These are phyloP conservation scores for Ormosia semicastrata DNA, from an alignment of 306 rosid genomes.

Conservation along the genomic window DNA sequence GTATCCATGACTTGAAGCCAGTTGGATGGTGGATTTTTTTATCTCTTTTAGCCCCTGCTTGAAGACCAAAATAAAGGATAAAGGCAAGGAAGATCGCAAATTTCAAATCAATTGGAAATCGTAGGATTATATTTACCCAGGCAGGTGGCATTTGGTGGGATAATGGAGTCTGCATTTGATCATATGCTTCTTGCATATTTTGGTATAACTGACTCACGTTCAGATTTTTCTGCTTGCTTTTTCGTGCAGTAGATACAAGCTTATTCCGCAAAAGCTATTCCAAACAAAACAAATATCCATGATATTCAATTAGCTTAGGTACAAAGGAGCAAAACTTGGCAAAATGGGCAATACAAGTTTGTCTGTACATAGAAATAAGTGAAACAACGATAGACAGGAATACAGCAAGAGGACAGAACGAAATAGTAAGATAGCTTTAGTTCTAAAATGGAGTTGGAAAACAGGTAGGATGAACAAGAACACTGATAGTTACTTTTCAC, in stretches of 20 bases:
- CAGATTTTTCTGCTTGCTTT: constrained; percentile 62
- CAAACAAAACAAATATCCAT: constrained; percentile 31
- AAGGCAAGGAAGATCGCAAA: not conserved
- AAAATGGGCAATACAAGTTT: not conserved
- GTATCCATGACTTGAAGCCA: constrained; percentile 74
- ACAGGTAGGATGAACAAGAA: not conserved
- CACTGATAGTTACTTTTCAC: not conserved
- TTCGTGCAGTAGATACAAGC: constrained; percentile 76
- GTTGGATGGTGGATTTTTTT: constrained; percentile 78
- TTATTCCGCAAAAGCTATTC: constrained; percentile 77
- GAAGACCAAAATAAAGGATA: constrained; percentile 20
- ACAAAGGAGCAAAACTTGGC: not conserved
- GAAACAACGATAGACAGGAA: not conserved
- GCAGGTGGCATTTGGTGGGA: constrained; percentile 77
- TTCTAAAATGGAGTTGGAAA: not conserved
- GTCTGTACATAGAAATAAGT: not conserved
- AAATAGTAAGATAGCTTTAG: not conserved
- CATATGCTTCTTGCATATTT: constrained; percentile 82
- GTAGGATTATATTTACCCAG: constrained; percentile 51
- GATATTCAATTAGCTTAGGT: not conserved
- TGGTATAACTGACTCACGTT: constrained; percentile 79
- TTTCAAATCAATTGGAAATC: constrained; percentile 20
- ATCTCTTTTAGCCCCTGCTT: constrained; percentile 77
- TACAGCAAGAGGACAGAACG: not conserved
- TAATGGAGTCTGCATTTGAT: constrained; percentile 89